Conservation (phyloP, 768 basidiomycete species). For the Tylopilus subfusipes region DNA sequence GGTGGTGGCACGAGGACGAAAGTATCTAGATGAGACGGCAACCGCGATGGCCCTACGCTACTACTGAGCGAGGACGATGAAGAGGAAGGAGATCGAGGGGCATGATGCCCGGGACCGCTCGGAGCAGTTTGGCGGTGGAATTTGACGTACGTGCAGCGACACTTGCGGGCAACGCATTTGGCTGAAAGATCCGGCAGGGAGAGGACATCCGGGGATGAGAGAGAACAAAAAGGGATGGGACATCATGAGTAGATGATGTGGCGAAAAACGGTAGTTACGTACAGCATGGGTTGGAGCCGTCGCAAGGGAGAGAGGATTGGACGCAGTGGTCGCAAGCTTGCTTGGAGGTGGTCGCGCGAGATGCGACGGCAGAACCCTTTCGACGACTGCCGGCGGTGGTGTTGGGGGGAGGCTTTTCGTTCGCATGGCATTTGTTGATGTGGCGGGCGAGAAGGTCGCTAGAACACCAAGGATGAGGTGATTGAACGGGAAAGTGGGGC, state of each 20-base stretch:
- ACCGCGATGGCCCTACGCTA: slow-evolving; percentile 13
- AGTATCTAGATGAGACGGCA: slow-evolving; percentile 38
- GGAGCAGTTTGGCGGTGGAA: slow-evolving; percentile 82
- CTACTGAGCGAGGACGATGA: slow-evolving; percentile 28
- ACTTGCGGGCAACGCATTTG: slow-evolving; percentile 70
- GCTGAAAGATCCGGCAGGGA: slow-evolving; percentile 36
- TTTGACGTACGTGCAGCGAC: slow-evolving; percentile 75
- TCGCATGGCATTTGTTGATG: slow-evolving; percentile 83
- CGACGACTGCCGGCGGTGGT: slow-evolving; percentile 42
- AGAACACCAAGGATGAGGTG: background rate
- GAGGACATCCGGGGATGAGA: background rate
- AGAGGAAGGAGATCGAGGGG: slow-evolving; percentile 35
- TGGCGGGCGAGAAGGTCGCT: slow-evolving; percentile 85
- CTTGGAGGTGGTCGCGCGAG: slow-evolving; percentile 74
- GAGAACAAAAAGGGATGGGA: background rate
- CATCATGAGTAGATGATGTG: background rate
- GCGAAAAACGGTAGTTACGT: slow-evolving; percentile 25
- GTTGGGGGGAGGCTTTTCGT: slow-evolving; percentile 52
- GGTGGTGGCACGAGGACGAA: slow-evolving; percentile 42
- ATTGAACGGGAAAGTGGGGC: slow-evolving; percentile 6
- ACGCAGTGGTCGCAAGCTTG: slow-evolving; percentile 87
- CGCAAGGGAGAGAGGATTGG: slow-evolving; percentile 68
- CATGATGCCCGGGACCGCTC: slow-evolving; percentile 64
- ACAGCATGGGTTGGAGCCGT: slow-evolving; percentile 79
- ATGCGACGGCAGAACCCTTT: slow-evolving; percentile 63